phyloP scores from a whole-genome alignment of 2,329 filamentous ascomycete species.

The Cladophialophora psammophila region DNA sequence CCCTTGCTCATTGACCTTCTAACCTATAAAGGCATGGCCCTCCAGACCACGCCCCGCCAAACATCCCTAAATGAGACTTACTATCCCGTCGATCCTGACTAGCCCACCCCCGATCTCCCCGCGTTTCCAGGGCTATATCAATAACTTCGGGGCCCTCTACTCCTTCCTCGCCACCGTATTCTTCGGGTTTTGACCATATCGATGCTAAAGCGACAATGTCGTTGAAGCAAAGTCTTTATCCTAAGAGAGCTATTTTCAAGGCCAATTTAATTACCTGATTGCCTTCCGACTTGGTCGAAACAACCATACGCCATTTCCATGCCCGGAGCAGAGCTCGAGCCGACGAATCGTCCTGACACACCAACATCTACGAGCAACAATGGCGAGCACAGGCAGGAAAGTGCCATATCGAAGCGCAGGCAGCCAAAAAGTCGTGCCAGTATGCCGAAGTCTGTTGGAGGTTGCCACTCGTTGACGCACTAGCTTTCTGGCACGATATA shows the following conservation, averaged over 20 bases:
- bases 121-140: background rate
- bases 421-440: constrained; percentile 18
- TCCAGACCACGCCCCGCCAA: background rate
- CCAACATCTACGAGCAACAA: background rate
- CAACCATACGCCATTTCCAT: background rate
- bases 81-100: background rate
- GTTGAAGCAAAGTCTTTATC: background rate
- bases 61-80: too few relatives aligned
- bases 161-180: too few relatives aligned
- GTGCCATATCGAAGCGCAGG: constrained; percentile 12
- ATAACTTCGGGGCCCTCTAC: background rate
- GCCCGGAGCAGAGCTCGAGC: background rate
- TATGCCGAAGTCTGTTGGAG: background rate
- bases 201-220: background rate
- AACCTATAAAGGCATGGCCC: background rate
- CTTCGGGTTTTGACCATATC: background rate
- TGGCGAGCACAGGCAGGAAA: constrained; percentile 7
- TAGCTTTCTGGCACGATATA: background rate
- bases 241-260: background rate
- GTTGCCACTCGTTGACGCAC: background rate
- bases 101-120: background rate
- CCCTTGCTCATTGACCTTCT: too few relatives aligned
- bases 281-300: background rate
- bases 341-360: background rate
- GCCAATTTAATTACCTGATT: background rate